Evolutionary conservation across 805 yeast genomes (phyloP).

Genomic region (Lipomyces kockii): DNA sequence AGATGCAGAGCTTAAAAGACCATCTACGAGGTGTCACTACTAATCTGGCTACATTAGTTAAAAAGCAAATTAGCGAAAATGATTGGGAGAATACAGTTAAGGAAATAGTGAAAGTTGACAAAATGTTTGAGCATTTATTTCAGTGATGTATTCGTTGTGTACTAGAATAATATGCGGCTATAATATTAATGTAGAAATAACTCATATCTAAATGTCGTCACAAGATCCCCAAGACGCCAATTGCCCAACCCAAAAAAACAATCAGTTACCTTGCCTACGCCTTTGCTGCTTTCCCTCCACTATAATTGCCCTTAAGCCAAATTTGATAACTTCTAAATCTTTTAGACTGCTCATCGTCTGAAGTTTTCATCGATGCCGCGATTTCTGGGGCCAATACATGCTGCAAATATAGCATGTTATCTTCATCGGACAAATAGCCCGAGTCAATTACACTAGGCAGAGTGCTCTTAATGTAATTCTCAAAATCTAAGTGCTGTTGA

Average conservation of each 20-base stretch:
- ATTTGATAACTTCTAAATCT: conserved; percentile 28
- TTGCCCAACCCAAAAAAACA: not conserved
- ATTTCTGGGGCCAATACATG: conserved; percentile 29
- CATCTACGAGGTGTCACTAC: not conserved
- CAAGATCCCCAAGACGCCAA: not conserved
- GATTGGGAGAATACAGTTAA: not conserved
- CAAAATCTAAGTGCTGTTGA: conserved; percentile 41
- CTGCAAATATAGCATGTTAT: conserved; percentile 25
- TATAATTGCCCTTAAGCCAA: conserved; percentile 26
- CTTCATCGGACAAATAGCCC: conserved; percentile 24
- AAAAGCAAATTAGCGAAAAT: not conserved
- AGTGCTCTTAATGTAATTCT: conserved; percentile 63
- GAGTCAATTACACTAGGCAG: conserved; percentile 19
- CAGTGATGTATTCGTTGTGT: not conserved
- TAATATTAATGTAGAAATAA: not conserved
- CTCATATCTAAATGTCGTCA: not conserved
- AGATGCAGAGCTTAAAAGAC: not conserved
- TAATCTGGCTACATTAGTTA: not conserved
- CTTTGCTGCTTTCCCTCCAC: no score
- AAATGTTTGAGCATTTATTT: not conserved
- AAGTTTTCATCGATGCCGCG: conserved; percentile 21
- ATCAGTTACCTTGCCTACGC: not conserved
- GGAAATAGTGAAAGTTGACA: conserved; percentile 10
- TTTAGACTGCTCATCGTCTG: conserved; percentile 30
- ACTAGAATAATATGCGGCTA: not conserved